Percentiles rank a stretch among this genome's conserved stretches.
Evolutionary conservation across 495 filamentous ascomycete genomes (phyloP).

Genomic region (Neurospora sp.): DNA sequence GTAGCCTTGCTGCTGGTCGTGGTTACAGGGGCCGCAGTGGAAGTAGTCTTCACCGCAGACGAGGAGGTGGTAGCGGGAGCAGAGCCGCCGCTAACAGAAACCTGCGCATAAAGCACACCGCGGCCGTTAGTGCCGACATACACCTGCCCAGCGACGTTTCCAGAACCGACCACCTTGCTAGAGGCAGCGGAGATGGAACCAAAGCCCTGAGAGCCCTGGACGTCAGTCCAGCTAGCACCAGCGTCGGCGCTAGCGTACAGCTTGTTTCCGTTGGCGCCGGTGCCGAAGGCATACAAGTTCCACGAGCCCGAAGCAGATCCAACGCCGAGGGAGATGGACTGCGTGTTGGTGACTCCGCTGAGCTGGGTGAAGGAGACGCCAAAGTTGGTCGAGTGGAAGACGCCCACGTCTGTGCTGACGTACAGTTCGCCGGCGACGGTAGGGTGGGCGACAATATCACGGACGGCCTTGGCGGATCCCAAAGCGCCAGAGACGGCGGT

Average conservation of each 20-base stretch:
- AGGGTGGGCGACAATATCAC: slow-evolving; percentile 41
- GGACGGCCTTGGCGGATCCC: slow-evolving; percentile 28
- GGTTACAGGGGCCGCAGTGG: neutral
- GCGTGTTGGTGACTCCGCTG: slow-evolving; percentile 28
- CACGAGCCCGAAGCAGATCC: slow-evolving; percentile 22
- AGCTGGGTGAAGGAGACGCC: slow-evolving; percentile 36
- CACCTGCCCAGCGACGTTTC: slow-evolving; percentile 40
- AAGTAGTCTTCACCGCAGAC: neutral
- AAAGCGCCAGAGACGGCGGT: slow-evolving; percentile 20
- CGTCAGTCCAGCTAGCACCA: slow-evolving; percentile 40
- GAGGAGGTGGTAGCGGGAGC: neutral
- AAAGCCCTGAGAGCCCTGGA: slow-evolving; percentile 45
- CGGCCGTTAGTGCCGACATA: slow-evolving; percentile 51
- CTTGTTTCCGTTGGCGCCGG: slow-evolving; percentile 29
- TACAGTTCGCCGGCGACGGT: slow-evolving; percentile 40
- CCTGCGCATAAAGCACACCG: slow-evolving; percentile 43
- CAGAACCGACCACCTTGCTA: slow-evolving; percentile 38
- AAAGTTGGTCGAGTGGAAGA: slow-evolving; percentile 42
- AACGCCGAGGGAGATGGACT: slow-evolving; percentile 36
- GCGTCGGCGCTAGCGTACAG: slow-evolving; percentile 42
- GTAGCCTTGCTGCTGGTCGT: slow-evolving; percentile 5
- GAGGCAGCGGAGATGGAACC: slow-evolving; percentile 29
- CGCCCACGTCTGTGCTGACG: slow-evolving; percentile 41
- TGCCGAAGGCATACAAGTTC: slow-evolving; percentile 43
- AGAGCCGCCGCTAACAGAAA: slow-evolving; percentile 5